Base-by-base conservation (phyloP, 345 rosid species). In the Theobroma cacao region DNA sequence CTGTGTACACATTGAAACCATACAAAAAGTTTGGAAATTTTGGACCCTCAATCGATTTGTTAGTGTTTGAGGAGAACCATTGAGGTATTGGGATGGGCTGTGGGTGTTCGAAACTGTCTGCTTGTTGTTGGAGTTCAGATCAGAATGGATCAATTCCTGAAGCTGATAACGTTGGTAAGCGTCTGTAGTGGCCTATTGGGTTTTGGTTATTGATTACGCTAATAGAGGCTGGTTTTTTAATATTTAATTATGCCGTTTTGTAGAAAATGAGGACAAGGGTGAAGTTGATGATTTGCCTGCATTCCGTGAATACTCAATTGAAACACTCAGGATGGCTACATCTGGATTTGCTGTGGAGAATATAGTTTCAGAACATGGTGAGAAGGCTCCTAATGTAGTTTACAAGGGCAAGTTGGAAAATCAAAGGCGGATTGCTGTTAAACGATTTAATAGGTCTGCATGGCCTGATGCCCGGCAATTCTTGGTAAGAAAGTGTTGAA, bases 361-460 rank as follows among this genome's bases (percentile, higher is more conserved):
- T 69, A 95, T 95, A 74, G 96, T 95, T 60, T 93, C 97, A 40
- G 99, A 95, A 75, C 98, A 93, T 81, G 98, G 98, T 22, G 98
- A 93, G 75, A 95, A 90, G 86, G 99, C 98, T 79, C 99, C 98
- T 22, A 95, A 95, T 80, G 94, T 93, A 82, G 98, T 95, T 61
- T 95, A 92, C 72, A 93, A 88, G 80, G 99, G 99, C 69, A 95
- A 95, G 83, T 78, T 95, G 74, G 97, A 92, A 74, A 91, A 88
- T 82, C 91, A 88, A 78, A 91, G 82, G 88, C 86, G 92, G 76
- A 86, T 95, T 78, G 99, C 93, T 85, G 95, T 95, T 61, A 95
- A 95, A 67, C 83, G 98, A 41, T 95, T 95, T 80, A 93, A 92
- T 76, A 86, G 95, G 82, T 85, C 80, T 80, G 96, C 98, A 72